These are phyloP conservation scores for Pichia nakasei DNA, from an alignment of 805 yeast genomes.

Conservation along the genomic window DNA sequence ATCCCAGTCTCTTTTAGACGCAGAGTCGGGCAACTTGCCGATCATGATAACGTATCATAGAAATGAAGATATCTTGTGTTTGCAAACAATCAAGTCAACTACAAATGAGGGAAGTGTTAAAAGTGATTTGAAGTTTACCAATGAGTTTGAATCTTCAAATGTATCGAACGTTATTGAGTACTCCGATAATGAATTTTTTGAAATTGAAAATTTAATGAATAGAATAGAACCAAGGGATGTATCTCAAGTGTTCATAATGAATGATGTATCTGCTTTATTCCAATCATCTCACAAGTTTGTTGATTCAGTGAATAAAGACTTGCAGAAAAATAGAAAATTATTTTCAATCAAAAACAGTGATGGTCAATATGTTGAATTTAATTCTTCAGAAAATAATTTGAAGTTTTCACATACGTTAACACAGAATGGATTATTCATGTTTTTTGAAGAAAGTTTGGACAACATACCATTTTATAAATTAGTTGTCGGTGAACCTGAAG, in stretches of 20 bases:
- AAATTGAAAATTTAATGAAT: background rate
- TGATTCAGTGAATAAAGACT: background rate
- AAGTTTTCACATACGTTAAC: slow-evolving; percentile 22
- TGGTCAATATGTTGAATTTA: slow-evolving; percentile 19
- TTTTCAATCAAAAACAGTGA: slow-evolving; percentile 19
- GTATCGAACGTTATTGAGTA: background rate
- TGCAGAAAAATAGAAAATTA: background rate
- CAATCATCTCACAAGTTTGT: slow-evolving; percentile 7
- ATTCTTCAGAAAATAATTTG: slow-evolving; percentile 12
- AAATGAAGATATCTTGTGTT: background rate
- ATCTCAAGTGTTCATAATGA: slow-evolving; percentile 22
- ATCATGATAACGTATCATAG: background rate
- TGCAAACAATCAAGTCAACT: background rate
- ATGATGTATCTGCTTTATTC: slow-evolving; percentile 11
- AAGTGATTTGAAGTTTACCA: background rate
- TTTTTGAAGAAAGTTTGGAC: slow-evolving; percentile 7
- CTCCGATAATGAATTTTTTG: background rate
- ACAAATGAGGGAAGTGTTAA: background rate
- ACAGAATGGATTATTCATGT: slow-evolving; percentile 20
- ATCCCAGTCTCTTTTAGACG: background rate
- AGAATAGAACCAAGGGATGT: slow-evolving; percentile 20
- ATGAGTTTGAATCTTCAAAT: slow-evolving; percentile 1
- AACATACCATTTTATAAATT: slow-evolving; percentile 4
- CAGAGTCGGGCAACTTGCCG: slow-evolving; percentile 2
- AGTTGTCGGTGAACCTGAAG: slow-evolving; percentile 13